These are phyloP conservation scores for Panellus pusillus DNA, from an alignment of 768 basidiomycete genomes.

Conservation along the genomic window DNA sequence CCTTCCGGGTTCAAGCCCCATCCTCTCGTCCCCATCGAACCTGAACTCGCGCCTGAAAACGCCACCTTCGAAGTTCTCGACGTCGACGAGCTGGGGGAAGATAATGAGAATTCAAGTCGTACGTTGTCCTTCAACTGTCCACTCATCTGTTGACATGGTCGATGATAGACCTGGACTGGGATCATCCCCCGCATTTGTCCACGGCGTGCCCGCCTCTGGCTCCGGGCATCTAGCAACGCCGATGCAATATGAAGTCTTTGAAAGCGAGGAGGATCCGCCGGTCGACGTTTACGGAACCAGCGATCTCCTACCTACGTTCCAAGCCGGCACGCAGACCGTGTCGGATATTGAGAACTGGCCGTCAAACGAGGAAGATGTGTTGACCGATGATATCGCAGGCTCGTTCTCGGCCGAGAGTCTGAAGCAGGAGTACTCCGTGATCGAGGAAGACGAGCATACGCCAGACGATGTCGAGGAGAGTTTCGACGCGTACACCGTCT, in stretches of 20 bases:
- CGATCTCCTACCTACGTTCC: constrained; percentile 12
- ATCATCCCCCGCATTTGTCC: constrained; percentile 11
- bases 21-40: constrained; percentile 14
- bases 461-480: neutral
- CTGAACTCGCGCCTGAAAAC: constrained; percentile 3
- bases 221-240: constrained; percentile 9
- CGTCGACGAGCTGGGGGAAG: constrained; percentile 2
- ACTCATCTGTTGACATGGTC: neutral
- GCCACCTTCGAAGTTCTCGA: neutral
- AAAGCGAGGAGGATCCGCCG: constrained; percentile 8
- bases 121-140: neutral
- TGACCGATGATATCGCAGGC: neutral
- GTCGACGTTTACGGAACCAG: constrained; percentile 7
- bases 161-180: constrained; percentile 12
- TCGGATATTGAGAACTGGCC: neutral
- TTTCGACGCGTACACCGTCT: constrained; percentile 9
- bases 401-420: neutral
- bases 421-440: constrained; percentile 5
- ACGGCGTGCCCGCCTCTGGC: constrained; percentile 2
- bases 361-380: neutral
- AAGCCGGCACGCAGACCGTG: neutral
- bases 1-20: constrained; percentile 10
- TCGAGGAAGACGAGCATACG: constrained; percentile 14
- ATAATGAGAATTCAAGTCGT: neutral
- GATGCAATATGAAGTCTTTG: constrained; percentile 1